Percentiles rank a stretch among this genome's conserved stretches.
Evolutionary conservation across 169 alveolate genomes (phyloP).

Genomic region (Perkinsus chesapeaki): DNA sequence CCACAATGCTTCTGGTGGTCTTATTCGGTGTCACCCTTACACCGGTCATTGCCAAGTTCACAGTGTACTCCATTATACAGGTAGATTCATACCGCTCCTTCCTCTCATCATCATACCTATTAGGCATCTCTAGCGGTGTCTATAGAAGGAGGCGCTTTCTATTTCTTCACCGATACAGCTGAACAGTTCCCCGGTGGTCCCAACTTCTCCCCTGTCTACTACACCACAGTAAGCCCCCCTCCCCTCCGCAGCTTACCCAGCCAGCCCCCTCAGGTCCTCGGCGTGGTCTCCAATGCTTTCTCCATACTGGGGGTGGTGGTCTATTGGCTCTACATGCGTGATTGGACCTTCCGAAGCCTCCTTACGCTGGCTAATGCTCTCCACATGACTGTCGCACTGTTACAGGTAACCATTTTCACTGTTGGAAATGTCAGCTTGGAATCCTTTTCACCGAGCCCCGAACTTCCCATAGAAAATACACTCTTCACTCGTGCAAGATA

Average conservation of each 20-base stretch:
- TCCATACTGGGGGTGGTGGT: neutral
- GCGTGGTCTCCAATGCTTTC: neutral
- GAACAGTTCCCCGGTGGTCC: constrained; percentile 14
- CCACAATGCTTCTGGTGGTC: neutral
- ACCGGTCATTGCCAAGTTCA: neutral
- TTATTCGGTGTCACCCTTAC: neutral
- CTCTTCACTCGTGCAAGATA: too few species aligned
- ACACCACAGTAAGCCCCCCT: neutral
- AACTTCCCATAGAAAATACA: too few species aligned
- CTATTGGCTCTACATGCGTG: constrained; percentile 12
- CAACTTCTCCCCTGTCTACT: constrained; percentile 4
- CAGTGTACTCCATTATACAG: neutral
- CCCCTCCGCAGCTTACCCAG: neutral
- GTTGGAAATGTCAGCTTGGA: too few species aligned
- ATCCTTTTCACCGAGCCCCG: too few species aligned
- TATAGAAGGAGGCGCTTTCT: constrained; percentile 5
- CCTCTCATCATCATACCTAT: neutral
- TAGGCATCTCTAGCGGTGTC: neutral
- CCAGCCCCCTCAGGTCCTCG: neutral
- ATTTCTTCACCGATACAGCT: constrained; percentile 7
- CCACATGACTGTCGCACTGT: neutral
- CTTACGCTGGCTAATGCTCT: constrained; percentile 18
- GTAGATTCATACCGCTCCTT: neutral
- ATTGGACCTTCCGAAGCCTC: constrained; percentile 21
- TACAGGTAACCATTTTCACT: constrained; percentile 1